A percentile compares a stretch with the other conserved stretches of the same genome.
These are phyloP conservation scores for Diplocarpon rosae DNA, from an alignment of 2,329 filamentous ascomycete species.

Conservation along the genomic window DNA sequence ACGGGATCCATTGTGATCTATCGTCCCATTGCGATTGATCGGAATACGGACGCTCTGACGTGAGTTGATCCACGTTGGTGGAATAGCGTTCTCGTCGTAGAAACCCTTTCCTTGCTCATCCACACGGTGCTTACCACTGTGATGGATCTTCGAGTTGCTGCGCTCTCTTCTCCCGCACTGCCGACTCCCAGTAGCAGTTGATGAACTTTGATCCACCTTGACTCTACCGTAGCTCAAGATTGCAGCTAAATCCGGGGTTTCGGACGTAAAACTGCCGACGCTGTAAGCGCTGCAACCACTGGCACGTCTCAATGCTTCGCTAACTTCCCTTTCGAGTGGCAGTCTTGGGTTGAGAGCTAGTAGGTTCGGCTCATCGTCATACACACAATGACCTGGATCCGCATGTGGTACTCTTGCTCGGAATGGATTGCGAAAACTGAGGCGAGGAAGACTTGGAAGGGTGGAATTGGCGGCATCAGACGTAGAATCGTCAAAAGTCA, in stretches of 20 bases:
- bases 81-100: slow-evolving; percentile 18
- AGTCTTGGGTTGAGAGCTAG: slow-evolving; percentile 4
- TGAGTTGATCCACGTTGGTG: slow-evolving; percentile 14
- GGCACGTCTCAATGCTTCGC: slow-evolving; percentile 21
- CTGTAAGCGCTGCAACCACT: slow-evolving; percentile 22
- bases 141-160: background rate
- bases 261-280: slow-evolving; percentile 16
- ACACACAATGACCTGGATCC: slow-evolving; percentile 1
- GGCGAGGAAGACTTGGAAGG: slow-evolving; percentile 6
- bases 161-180: background rate
- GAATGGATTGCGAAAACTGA: slow-evolving; percentile 6
- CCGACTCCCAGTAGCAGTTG: background rate
- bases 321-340: slow-evolving; percentile 24
- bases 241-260: slow-evolving; percentile 8
- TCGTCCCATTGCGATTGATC: slow-evolving; percentile 11
- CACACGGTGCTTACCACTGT: background rate
- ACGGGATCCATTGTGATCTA: slow-evolving; percentile 2
- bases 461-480: slow-evolving; percentile 6
- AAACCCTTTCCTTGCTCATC: slow-evolving; percentile 11
- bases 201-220: background rate
- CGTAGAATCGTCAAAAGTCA: background rate
- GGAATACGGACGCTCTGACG: slow-evolving; percentile 17
- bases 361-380: background rate
- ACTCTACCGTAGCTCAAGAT: background rate
- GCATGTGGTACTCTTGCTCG: background rate